Percentiles rank a stretch among this genome's conserved stretches.
Evolutionary conservation across 441 rosid species (phyloP).

Genomic region (Rhodomyrtus psidioides): DNA sequence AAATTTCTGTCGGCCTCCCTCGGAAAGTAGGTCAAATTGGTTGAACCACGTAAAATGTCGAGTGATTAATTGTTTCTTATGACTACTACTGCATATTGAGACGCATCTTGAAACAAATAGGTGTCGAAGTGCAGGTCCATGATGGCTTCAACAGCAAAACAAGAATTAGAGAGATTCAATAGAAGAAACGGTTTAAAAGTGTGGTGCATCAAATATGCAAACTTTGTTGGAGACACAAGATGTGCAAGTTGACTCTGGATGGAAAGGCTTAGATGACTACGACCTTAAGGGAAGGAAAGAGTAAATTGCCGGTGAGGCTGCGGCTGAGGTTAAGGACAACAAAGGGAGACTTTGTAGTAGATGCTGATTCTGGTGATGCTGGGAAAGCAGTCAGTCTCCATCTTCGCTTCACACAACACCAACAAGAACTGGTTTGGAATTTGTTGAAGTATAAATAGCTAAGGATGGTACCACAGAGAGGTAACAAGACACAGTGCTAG

Average conservation of each 20-base stretch:
- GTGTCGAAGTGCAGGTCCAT: background rate
- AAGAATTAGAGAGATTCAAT: background rate
- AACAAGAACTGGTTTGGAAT: background rate
- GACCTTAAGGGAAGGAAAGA: background rate
- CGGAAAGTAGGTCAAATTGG: background rate
- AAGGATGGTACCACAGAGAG: background rate
- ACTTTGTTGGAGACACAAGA: background rate
- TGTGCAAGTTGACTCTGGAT: background rate
- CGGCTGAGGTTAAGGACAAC: background rate
- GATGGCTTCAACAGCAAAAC: background rate
- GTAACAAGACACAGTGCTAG: background rate
- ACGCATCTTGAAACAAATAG: background rate
- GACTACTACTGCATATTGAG: background rate
- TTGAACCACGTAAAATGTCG: background rate
- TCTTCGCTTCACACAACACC: background rate
- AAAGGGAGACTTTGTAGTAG: background rate
- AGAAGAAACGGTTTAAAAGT: background rate
- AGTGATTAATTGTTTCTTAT: background rate
- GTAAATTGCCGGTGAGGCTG: background rate
- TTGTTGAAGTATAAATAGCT: background rate
- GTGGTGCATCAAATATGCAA: background rate
- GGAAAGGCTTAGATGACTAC: background rate
- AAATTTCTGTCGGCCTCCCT: background rate
- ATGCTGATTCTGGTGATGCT: background rate
- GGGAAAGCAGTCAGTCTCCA: background rate